Base-by-base conservation (phyloP, 495 filamentous ascomycete species). In the Parmelia sp. region DNA sequence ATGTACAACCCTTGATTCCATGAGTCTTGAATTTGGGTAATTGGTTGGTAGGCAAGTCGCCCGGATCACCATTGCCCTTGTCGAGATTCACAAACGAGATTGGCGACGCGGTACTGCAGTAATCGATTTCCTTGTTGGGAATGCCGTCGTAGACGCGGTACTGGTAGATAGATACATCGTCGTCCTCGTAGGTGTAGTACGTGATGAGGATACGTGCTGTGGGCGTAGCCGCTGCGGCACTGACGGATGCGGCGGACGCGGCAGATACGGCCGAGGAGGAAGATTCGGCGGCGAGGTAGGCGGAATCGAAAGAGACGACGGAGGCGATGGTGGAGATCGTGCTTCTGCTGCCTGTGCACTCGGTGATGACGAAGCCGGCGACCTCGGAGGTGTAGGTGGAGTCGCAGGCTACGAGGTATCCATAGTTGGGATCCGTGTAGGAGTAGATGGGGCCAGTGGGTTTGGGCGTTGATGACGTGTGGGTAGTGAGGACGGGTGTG, bases 61-160 rank as follows among this genome's bases (percentile, higher is more conserved):
- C 25, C 44, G 44, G 44, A 47, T 47, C 44, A 11, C 44, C 44
- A 44, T 44, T 44, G 19, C 44, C 44, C 3, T 47, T 47, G n/a
- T 23, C 6, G 44, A 47, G 21, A 47, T 25, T 25, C 7, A 25
- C 44, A 11, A 47, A 47, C n/a, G 44, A 23, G 2, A 47, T 47
- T 25, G 44, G 44, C 44, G 44, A 23, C 21, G 44, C 44, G n/a
- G 21, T 47, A n/a, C 44, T 25, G 44, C 44, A 47, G 44, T 47
- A 47, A 4, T 19, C n/a, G n/a, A 47, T 47, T 25, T 47, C 21
- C 44, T 47, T 9, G 44, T 1, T 25, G 21, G 44, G 44, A 8
- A 25, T n/a, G 44, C 44, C 44, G n/a, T 47, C 44, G 44, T 47
- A 47, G 21, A n/a, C 44, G 44, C 44, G 44, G 44, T 47, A 47